These are phyloP conservation scores for Prunus padus DNA, from an alignment of 306 rosid genomes.

Conservation along the genomic window DNA sequence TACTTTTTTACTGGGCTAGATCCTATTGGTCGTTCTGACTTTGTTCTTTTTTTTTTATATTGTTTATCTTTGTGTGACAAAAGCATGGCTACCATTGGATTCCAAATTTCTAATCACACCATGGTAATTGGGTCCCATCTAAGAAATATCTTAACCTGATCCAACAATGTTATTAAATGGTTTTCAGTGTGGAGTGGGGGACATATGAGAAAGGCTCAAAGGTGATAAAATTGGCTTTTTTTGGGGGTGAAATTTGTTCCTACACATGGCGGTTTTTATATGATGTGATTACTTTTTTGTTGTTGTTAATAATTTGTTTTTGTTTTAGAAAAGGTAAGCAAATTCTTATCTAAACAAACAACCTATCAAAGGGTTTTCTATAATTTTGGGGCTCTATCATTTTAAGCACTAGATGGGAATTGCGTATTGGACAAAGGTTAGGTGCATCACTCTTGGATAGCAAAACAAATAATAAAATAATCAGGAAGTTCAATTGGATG, in stretches of 20 bases:
- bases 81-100: slow-evolving; percentile 12
- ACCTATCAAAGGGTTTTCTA: not conserved
- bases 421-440: slow-evolving; percentile 3
- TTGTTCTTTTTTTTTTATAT: not conserved
- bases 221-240: not conserved
- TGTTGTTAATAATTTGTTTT: not conserved
- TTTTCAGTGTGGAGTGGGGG: not conserved
- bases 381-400: slow-evolving; percentile 1
- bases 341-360: not conserved
- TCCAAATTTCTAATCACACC: not conserved
- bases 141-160: not conserved
- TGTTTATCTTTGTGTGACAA: not conserved
- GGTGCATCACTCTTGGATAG: not conserved
- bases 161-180: not conserved
- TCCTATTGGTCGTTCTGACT: rapidly evolving
- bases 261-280: not conserved
- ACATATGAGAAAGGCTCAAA: not conserved
- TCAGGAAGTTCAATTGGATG: too few relatives aligned
- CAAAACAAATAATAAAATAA: not conserved
- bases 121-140: slow-evolving; percentile 12
- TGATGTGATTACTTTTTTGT: not conserved
- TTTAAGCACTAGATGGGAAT: not conserved
- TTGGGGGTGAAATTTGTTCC: not conserved
- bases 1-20: rapidly evolving
- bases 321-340: not conserved